These are phyloP conservation scores for Bruguiera gymnorhiza DNA, from an alignment of 345 rosid genomes.

Conservation along the genomic window DNA sequence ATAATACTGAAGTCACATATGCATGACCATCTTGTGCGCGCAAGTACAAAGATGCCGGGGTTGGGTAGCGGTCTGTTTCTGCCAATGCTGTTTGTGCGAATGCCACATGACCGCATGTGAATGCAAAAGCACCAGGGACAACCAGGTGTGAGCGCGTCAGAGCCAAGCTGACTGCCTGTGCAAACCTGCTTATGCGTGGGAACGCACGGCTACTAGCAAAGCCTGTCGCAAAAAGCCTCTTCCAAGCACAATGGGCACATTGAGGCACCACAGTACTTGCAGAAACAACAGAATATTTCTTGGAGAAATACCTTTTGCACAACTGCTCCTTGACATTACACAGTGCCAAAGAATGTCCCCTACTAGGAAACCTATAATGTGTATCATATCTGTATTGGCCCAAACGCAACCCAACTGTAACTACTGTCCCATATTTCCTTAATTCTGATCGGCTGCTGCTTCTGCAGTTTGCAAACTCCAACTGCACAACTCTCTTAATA, in stretches of 20 bases:
- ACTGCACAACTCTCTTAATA: constrained; percentile 34
- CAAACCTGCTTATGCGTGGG: constrained; percentile 46
- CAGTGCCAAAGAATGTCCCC: constrained; percentile 27
- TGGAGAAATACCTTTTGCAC: constrained; percentile 19
- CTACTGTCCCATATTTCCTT: constrained; percentile 35
- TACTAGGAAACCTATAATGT: constrained; percentile 25
- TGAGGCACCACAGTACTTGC: constrained; percentile 37
- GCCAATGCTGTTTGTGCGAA: constrained; percentile 51
- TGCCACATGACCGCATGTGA: constrained; percentile 53
- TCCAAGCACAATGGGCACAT: constrained; percentile 61
- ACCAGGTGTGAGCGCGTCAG: constrained; percentile 59
- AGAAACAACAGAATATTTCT: constrained; percentile 44
- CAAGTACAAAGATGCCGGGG: constrained; percentile 47
- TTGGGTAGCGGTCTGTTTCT: constrained; percentile 43
- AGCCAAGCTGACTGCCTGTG: constrained; percentile 77
- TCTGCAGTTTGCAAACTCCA: constrained; percentile 29
- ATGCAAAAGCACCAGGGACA: constrained; percentile 57
- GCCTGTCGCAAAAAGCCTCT: constrained; percentile 42
- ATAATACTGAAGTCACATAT: constrained; percentile 42
- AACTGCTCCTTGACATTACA: constrained; percentile 32
- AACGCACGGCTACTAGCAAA: constrained; percentile 29
- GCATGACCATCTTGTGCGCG: constrained; percentile 62
- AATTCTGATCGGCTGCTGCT: constrained; percentile 24
- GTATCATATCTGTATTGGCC: constrained; percentile 36
- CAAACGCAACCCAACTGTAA: constrained; percentile 38